Evolutionary conservation across 495 filamentous ascomycete genomes (phyloP), one percentile per base, ranked within the genome.

Genomic region (Talaromyces liani): DNA sequence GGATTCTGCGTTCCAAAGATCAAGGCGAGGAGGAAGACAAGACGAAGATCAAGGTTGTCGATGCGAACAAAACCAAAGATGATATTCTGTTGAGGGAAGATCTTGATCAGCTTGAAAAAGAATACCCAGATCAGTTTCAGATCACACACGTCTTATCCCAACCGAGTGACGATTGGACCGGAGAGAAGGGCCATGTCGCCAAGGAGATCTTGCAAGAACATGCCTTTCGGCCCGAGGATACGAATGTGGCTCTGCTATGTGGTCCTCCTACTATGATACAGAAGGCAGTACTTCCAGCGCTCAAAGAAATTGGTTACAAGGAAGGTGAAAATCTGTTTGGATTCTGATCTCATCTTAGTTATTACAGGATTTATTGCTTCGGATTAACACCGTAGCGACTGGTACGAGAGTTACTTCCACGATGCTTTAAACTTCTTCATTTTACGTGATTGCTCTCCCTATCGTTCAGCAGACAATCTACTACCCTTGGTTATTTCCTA

Each of bases 1-100:
- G 66, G 2, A 70, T 75, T 14, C 49, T 75, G 47, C 14, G 47
- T 9, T 49, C 47, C 14, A 31, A 39, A 20, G 61, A 63, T 8
- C 8, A 54, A 24, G 51, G 51, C n/a, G 20, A 54, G 24, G 24
- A 54, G 12, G 20, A 54, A 24, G 68, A 73, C 34, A 61, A 65
- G 22, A 72, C 72, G 9, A 41, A 70, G 47, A 66, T 75, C 54
- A 62, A 65, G 10, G 69, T 75, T 0, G 56, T 75, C 27, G 71
- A 75, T 65, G 71, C 71, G 6, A 75, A 74, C 63, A 75, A 73
- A 68, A 64, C 64, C 9, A 68, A 78, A 59, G 54, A 61, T 14
- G 74, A 78, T 65, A 77, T 77, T 34, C 61, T 77, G 33, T 64
- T 69, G 53, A 64, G 77, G 18, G 59, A 67, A 3, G 75, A 84